Evolutionary conservation across 768 basidiomycete species (phyloP), one percentile per base, ranked within the genome.

Genomic region (Kwoniella dendrophila): DNA sequence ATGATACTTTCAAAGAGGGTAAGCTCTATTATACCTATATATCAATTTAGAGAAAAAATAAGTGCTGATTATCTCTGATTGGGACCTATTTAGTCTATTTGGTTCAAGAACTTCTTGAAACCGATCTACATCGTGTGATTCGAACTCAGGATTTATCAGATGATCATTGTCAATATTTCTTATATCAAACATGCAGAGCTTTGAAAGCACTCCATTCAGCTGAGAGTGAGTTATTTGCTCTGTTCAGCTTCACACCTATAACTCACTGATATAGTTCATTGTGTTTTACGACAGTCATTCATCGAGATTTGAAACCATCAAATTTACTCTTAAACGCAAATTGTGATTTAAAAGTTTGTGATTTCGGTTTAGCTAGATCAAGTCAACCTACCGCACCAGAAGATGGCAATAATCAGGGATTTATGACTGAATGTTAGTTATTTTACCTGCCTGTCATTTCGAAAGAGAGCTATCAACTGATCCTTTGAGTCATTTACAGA

Each of bases 131-230:
- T 77, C 89, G 95, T 18, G 94, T 96, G 41, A 95, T 97, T 75
- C 85, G 92, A 54, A 94, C 92, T 24, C 93, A 96, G 75, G 90
- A 94, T 78, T 85, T 97, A 6, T 92, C 90, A 26, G 93, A 97
- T 75, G 94, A 97, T 80, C 94, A 96, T 76, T 90, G 88, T 11
- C 92, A 88, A 83, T 90, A 90, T 73, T 90, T 90, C 77, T 82
- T 90, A 54, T 91, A 90, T 63, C 92, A 97, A 79, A 95, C 94
- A 1, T 85, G 97, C 16, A 88, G 95, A 41, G 95, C 92, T 1
- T 85, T 99, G 70, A 97, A 98, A 78, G 93, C 95, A 0, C 83
- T 98, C 3, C 95, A 98, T 76, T 92, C 92, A 0, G 95, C 95
- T 32, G 90, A 95, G 34, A 69, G 67, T 67, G n/a, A 34, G 70